These are phyloP conservation scores for Haberlea rhodopensis DNA, from an alignment of 257 asterid species.

Conservation along the genomic window DNA sequence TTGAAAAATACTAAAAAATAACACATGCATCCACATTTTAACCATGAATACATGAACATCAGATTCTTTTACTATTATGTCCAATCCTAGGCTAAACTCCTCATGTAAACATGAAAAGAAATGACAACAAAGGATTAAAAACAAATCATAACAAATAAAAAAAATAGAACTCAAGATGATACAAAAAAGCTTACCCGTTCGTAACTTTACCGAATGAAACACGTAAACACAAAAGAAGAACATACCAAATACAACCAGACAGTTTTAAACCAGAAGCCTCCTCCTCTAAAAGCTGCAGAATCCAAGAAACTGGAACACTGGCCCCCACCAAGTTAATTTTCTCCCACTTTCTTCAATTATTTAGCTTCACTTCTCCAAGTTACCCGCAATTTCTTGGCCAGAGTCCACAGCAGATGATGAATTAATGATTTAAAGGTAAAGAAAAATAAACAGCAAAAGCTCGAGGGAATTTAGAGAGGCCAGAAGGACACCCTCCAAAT, in stretches of 20 bases:
- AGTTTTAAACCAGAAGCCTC: constrained; percentile 11
- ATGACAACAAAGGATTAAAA: background rate
- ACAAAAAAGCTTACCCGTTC: constrained; percentile 24
- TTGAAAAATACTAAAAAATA: background rate
- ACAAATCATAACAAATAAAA: background rate
- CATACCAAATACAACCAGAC: constrained; percentile 6
- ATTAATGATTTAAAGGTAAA: background rate
- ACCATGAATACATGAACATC: background rate
- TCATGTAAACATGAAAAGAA: background rate
- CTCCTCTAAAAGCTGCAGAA: constrained; percentile 24
- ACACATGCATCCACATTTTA: background rate
- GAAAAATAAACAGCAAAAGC: constrained; percentile 6
- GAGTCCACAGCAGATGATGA: background rate
- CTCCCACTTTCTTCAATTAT: constrained; percentile 14
- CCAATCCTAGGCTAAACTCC: background rate
- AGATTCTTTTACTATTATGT: background rate
- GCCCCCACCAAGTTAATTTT: constrained; percentile 21
- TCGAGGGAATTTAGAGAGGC: constrained; percentile 75
- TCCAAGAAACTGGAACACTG: constrained; percentile 21
- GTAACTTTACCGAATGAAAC: constrained; percentile 8
- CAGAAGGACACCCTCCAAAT: constrained; percentile 70
- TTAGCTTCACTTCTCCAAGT: background rate
- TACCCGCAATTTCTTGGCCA: background rate
- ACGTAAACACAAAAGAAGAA: constrained; percentile 2
- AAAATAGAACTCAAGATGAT: background rate